Conservation (phyloP, 441 rosid genomes). For the Kokia cookei region DNA sequence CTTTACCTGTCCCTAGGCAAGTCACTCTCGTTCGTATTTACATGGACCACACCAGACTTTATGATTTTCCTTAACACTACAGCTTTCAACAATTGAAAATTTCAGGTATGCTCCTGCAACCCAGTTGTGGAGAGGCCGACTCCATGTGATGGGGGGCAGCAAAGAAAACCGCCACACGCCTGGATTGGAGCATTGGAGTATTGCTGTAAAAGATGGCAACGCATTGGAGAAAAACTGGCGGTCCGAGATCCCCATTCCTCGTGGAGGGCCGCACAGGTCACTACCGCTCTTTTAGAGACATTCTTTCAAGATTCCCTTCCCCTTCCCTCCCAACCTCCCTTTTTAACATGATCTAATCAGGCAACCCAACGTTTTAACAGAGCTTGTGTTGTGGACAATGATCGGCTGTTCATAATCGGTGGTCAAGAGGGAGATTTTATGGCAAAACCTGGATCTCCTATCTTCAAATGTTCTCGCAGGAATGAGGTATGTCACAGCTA, state of each 20-base stretch:
- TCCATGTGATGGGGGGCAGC: conserved; percentile 95
- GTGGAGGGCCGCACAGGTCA: conserved; percentile 96
- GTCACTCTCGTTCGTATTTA: not conserved
- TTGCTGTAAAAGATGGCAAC: conserved; percentile 76
- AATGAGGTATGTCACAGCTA: conserved; percentile 41
- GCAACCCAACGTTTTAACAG: conserved; percentile 24
- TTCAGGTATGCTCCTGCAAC: conserved; percentile 91
- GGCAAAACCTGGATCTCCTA: conserved; percentile 90
- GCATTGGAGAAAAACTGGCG: conserved; percentile 61
- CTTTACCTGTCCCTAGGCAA: conserved; percentile 69
- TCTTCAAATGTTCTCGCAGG: conserved; percentile 87
- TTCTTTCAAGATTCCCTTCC: not conserved
- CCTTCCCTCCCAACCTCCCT: not conserved
- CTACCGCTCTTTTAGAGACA: not conserved
- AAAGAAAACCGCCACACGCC: conserved; percentile 86
- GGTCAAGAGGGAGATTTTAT: conserved; percentile 97
- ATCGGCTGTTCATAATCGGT: conserved; percentile 62
- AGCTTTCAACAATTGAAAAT: not conserved
- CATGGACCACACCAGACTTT: not conserved
- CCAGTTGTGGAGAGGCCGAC: conserved; percentile 89
- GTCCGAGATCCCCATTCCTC: conserved; percentile 67
- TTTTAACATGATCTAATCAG: not conserved
- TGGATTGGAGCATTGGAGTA: conserved; percentile 82
- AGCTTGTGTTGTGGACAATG: conserved; percentile 63
- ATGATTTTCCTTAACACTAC: not conserved